Percentiles rank a stretch among this genome's conserved stretches.
Conservation (phyloP, 331 rosid species). For the Pyracantha coccinea region DNA sequence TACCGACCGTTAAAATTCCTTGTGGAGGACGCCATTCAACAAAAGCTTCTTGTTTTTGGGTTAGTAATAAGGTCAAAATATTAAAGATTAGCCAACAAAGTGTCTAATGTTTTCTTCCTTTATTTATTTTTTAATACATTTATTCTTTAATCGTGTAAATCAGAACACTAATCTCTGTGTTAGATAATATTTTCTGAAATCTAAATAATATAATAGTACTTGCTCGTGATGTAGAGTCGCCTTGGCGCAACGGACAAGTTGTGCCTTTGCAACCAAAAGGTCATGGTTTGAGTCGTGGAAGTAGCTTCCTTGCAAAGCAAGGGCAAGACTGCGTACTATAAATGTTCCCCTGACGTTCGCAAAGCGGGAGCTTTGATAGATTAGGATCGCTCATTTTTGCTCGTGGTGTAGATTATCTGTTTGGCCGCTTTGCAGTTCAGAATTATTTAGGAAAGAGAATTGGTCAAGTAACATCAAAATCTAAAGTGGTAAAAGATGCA, state of each 20-base stretch:
- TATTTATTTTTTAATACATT: not conserved
- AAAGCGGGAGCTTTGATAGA: too few species aligned
- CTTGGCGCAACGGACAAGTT: too few species aligned
- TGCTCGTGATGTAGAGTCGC: too few species aligned
- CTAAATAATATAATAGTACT: too few species aligned
- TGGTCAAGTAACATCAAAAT: not conserved
- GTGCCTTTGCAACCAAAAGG: too few species aligned
- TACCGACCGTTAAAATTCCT: not conserved
- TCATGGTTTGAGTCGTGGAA: too few species aligned
- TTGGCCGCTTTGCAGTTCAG: not conserved
- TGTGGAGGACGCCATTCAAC: not conserved
- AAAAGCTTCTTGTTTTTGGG: not conserved
- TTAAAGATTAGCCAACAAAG: not conserved
- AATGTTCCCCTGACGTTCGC: too few species aligned
- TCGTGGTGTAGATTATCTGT: not conserved
- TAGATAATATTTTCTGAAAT: not conserved
- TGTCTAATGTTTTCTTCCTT: not conserved
- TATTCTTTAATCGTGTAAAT: slow-evolving; percentile 19
- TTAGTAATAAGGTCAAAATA: not conserved
- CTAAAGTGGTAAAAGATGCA: not conserved
- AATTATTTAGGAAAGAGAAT: not conserved
- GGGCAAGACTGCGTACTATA: too few species aligned
- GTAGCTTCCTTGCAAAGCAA: too few species aligned
- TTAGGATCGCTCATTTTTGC: too few species aligned
- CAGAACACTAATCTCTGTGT: not conserved